These are phyloP conservation scores for Pseudonectria buxi DNA, from an alignment of 2,329 filamentous ascomycete species.

Conservation along the genomic window DNA sequence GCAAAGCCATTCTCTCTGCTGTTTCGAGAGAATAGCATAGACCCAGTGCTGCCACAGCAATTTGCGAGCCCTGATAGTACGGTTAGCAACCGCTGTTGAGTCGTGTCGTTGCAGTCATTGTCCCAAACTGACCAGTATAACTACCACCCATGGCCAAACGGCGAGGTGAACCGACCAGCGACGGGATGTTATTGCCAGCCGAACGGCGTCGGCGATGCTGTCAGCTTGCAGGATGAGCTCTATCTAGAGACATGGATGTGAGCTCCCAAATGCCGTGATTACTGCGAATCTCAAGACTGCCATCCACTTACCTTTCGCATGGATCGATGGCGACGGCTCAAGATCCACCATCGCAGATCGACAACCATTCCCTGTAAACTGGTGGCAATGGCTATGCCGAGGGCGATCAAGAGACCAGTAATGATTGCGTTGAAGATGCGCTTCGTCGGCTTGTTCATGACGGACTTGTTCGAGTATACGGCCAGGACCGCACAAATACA, in stretches of 20 bases:
- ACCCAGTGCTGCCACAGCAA: slow-evolving; percentile 35
- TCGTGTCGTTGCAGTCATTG: too few relatives aligned
- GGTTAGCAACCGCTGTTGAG: neutral
- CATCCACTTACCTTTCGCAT: slow-evolving; percentile 32
- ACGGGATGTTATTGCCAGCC: slow-evolving; percentile 10
- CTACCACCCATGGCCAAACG: slow-evolving; percentile 11
- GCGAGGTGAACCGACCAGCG: slow-evolving; percentile 11
- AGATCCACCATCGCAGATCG: slow-evolving; percentile 40
- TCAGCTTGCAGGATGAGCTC: slow-evolving; percentile 15
- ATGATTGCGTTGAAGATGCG: slow-evolving; percentile 38
- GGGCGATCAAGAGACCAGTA: slow-evolving; percentile 34
- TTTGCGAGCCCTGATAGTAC: slow-evolving; percentile 30
- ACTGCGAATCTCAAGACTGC: neutral
- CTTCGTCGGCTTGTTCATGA: slow-evolving; percentile 25
- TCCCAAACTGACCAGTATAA: slow-evolving; percentile 9
- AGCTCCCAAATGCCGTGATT: too few relatives aligned
- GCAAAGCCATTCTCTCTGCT: slow-evolving; percentile 26
- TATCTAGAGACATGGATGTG: slow-evolving; percentile 2
- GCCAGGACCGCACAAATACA: slow-evolving; percentile 14
- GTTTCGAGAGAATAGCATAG: slow-evolving; percentile 36
- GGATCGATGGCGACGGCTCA: slow-evolving; percentile 30
- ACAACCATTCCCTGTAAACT: slow-evolving; percentile 37
- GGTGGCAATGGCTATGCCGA: slow-evolving; percentile 36
- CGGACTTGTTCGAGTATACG: slow-evolving; percentile 6
- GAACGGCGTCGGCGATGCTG: slow-evolving; percentile 14